Percentiles rank a stretch among this genome's conserved stretches.
phyloP scores from a whole-genome alignment of 1,139 yeast genomes.

The Saccharomyces uvarum region DNA sequence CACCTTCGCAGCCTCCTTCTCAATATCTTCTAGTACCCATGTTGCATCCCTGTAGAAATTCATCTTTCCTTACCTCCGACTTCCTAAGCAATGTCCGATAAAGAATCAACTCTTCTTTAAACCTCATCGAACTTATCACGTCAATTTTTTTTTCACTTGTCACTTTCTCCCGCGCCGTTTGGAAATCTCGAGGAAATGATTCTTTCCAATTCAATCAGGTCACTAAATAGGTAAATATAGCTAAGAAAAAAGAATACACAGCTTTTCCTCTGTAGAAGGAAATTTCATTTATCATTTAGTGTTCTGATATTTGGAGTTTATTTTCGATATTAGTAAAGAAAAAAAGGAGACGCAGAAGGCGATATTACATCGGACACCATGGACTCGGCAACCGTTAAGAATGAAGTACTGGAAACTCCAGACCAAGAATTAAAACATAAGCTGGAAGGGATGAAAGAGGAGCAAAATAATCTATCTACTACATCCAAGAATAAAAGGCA shows the following conservation, averaged over 20 bases:
- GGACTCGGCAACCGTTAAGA: not conserved
- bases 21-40: slow-evolving; percentile 34
- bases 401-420: not conserved
- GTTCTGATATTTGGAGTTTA: not conserved
- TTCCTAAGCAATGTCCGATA: not conserved
- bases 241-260: not conserved
- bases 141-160: not conserved
- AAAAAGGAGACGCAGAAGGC: not conserved
- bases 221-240: not conserved
- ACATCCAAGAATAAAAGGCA: slow-evolving; percentile 24
- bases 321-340: not conserved
- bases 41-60: slow-evolving; percentile 59
- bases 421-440: not conserved
- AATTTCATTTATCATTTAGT: not conserved
- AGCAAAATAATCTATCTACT: not conserved
- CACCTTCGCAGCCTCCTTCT: slow-evolving; percentile 33
- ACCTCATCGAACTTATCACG: not conserved
- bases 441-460: slow-evolving; percentile 6
- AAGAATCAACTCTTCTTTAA: not conserved
- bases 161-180: not conserved
- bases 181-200: not conserved
- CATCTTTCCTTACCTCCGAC: slow-evolving; percentile 33
- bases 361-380: not conserved
- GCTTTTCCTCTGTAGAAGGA: not conserved
- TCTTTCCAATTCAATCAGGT: not conserved